Percentiles rank a stretch among this genome's conserved stretches.
These are phyloP conservation scores for Moesziomyces parantarcticus DNA, from an alignment of 1,284 basidiomycete species.

Conservation along the genomic window DNA sequence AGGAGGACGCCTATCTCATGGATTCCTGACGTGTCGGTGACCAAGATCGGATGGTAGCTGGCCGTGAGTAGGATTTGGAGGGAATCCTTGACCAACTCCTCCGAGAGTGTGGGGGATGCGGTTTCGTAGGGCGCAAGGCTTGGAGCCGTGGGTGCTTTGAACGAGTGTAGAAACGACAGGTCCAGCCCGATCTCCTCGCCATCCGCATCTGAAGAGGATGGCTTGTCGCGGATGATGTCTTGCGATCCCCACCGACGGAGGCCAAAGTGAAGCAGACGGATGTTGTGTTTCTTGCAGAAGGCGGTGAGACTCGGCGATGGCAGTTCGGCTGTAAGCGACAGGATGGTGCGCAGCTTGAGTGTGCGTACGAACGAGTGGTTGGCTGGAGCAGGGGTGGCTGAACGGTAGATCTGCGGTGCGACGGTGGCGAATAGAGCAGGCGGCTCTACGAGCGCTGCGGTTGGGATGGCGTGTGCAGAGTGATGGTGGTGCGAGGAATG, in stretches of 20 bases:
- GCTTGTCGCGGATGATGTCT: background rate
- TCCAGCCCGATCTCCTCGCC: background rate
- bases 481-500: slow-evolving; percentile 16
- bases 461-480: slow-evolving; percentile 21
- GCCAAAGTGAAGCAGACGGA: slow-evolving; percentile 59
- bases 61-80: slow-evolving; percentile 57
- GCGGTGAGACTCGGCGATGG: slow-evolving; percentile 44
- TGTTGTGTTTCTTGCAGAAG: slow-evolving; percentile 44
- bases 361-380: slow-evolving; percentile 49
- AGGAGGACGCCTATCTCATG: slow-evolving; percentile 63
- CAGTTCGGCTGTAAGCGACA: slow-evolving; percentile 59
- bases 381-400: slow-evolving; percentile 36
- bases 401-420: slow-evolving; percentile 60
- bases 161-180: slow-evolving; percentile 23
- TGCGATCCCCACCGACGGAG: slow-evolving; percentile 18
- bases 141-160: slow-evolving; percentile 12
- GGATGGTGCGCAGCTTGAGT: slow-evolving; percentile 53
- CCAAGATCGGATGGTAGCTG: slow-evolving; percentile 52
- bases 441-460: slow-evolving; percentile 47
- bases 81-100: slow-evolving; percentile 59
- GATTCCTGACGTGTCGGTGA: slow-evolving; percentile 62
- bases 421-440: slow-evolving; percentile 57
- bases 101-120: slow-evolving; percentile 34
- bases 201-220: too few relatives aligned
- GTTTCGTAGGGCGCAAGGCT: slow-evolving; percentile 28